phyloP scores from a whole-genome alignment of 2,329 filamentous ascomycete species.

The Ceratocystis papillata region DNA sequence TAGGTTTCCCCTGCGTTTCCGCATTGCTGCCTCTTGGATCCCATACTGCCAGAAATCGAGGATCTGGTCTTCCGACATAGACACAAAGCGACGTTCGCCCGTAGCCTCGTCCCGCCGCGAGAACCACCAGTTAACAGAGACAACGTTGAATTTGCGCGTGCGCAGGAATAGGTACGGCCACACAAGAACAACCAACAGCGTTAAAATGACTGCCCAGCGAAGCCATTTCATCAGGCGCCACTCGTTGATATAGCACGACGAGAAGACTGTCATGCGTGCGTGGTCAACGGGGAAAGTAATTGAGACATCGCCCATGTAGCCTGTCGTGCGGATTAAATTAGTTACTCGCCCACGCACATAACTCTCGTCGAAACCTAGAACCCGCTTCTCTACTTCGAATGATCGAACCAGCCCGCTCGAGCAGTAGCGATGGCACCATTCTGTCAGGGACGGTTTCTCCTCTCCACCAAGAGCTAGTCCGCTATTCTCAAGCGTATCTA shows the following conservation, averaged over 20 bases:
- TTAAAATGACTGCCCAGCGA: conserved; percentile 52
- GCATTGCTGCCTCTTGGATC: conserved; percentile 49
- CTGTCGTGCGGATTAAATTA: conserved; percentile 49
- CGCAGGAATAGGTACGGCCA: conserved; percentile 61
- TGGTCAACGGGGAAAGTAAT: conserved; percentile 52
- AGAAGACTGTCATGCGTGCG: conserved; percentile 51
- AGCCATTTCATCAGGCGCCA: conserved; percentile 57
- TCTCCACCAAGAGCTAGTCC: conserved; percentile 32
- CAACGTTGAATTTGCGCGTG: conserved; percentile 57
- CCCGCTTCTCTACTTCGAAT: conserved; percentile 41
- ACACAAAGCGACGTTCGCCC: conserved; percentile 40
- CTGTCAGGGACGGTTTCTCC: conserved; percentile 27
- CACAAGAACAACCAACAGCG: conserved; percentile 56
- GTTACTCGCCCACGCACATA: conserved; percentile 43
- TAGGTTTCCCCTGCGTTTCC: conserved; percentile 45
- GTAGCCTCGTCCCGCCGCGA: conserved; percentile 31
- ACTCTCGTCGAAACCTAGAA: conserved; percentile 51
- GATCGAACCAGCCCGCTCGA: conserved; percentile 48
- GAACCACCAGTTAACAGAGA: conserved; percentile 50
- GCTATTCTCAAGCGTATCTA: conserved; percentile 29
- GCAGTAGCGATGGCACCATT: conserved; percentile 62
- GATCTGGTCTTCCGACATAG: conserved; percentile 48
- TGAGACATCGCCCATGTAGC: conserved; percentile 52
- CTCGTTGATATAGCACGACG: conserved; percentile 48
- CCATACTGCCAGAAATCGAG: conserved; percentile 52